Percentiles rank a stretch among this genome's conserved stretches.
Evolutionary conservation across 495 filamentous ascomycete species (phyloP).

Genomic region (Parachaetomium inaequale): DNA sequence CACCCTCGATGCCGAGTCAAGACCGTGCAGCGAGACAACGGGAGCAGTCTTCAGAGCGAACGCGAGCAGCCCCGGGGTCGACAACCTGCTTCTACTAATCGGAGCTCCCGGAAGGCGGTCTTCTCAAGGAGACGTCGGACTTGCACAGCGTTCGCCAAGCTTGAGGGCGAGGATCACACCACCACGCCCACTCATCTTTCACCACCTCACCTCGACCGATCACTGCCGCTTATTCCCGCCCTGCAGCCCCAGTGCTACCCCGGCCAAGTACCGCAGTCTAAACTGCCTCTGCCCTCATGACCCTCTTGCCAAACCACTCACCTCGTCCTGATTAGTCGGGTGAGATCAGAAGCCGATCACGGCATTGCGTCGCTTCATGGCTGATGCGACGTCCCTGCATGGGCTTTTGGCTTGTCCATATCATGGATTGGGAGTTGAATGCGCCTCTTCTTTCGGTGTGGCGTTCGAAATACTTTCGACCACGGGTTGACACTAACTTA

Average conservation of each 20-base stretch:
- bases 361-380: neutral
- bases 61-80: neutral
- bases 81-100: neutral
- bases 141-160: neutral
- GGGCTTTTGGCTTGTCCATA: neutral
- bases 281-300: slow-evolving; percentile 4
- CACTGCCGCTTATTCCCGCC: slow-evolving; percentile 10
- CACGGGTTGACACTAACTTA: neutral
- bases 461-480: neutral
- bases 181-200: neutral
- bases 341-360: slow-evolving; percentile 7
- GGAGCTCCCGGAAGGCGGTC: neutral
- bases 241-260: slow-evolving; percentile 1
- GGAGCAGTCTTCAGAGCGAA: neutral
- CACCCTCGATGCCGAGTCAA: neutral
- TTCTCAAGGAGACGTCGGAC: neutral
- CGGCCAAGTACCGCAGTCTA: neutral
- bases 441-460: too few species aligned
- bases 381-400: slow-evolving; percentile 2
- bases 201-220: neutral
- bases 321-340: neutral
- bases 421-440: too few species aligned
- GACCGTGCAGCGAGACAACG: neutral
- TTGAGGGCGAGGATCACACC: neutral
- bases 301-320: neutral